Evolutionary conservation across 2,329 filamentous ascomycete species (phyloP).

Genomic region (Arthroderma sp.): DNA sequence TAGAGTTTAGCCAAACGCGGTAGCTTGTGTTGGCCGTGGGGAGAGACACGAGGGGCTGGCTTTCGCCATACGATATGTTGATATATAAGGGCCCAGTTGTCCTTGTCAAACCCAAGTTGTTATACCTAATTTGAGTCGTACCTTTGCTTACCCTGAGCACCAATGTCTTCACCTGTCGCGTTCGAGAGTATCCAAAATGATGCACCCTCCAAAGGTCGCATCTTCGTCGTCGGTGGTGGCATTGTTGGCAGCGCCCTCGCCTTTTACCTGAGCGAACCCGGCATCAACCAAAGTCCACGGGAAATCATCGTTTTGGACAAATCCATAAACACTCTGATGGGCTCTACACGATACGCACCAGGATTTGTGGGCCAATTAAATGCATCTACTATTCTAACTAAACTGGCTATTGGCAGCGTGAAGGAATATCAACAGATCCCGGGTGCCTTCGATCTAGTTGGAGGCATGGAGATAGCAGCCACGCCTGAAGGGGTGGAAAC

Average conservation of each 20-base stretch:
- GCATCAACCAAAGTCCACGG: background rate
- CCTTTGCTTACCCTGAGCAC: too few species aligned
- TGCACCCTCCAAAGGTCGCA: background rate
- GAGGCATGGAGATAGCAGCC: slow-evolving; percentile 17
- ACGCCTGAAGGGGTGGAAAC: slow-evolving; percentile 12
- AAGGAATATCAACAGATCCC: slow-evolving; percentile 18
- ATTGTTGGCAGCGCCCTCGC: slow-evolving; percentile 24
- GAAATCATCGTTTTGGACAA: slow-evolving; percentile 17
- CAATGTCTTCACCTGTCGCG: background rate
- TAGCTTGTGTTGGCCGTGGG: too few species aligned
- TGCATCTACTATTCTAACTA: slow-evolving; percentile 19
- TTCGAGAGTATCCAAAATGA: background rate
- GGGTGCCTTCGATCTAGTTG: slow-evolving; percentile 16
- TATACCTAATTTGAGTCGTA: too few species aligned
- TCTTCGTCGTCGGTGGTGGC: slow-evolving; percentile 19
- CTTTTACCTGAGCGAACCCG: slow-evolving; percentile 17
- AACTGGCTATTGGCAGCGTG: slow-evolving; percentile 19
- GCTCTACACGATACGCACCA: slow-evolving; percentile 23
- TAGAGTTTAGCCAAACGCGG: too few species aligned
- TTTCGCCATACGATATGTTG: too few species aligned
- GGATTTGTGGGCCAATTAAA: slow-evolving; percentile 26
- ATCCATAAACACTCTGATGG: slow-evolving; percentile 14
- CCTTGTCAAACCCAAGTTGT: too few species aligned
- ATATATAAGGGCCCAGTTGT: too few species aligned
- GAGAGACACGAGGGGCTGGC: too few species aligned